Base-by-base conservation (phyloP, 2,329 filamentous ascomycete genomes). In the Aureobasidium sp. region DNA sequence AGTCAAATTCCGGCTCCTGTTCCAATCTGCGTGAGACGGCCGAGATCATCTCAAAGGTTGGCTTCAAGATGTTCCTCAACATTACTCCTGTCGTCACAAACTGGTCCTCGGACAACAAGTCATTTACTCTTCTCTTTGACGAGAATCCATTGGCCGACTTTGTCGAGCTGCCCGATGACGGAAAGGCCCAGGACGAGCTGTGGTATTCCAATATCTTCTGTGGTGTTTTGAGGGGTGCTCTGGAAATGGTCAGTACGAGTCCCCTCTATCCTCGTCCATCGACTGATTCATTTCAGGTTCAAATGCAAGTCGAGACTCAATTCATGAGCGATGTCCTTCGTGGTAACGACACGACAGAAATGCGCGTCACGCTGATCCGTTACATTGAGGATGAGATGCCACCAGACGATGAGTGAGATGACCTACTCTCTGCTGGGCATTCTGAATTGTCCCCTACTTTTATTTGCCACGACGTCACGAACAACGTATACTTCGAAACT, bases 151-250 rank as follows among this genome's bases (percentile, higher is more conserved):
- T 99, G 63, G 92, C 92, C 57, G 94, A 99, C 76, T 99, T 97
- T 77, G 94, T 99, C 53, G 94, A 99, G 76, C 79, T 99, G 47
- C 94, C 94, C 0, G 94, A 99, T 72, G 94, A 99, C 75, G 94
- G 92, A 57, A 84, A 92, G 66, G 91, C 94, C 3, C 94, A 99
- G 75, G 92, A 97, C 71, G 93, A 97, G 77, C 80, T 99, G 43
- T 99, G 94, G 94, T 99, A 95, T 75, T 97, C 92, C 5, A 99
- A 97, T 76, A 95, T 99, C 63, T 83, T 97, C 47, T 97, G 94
- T 69, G 94, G 94, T 47, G 90, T 99, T 47, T 79, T 99, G 65
- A 83, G 94, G 68, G 94, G 94, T 15, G 88, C 93, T 1, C 76
- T 99, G 63, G 94, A 99, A 76, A 99, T 99, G 94, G 93, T 97